These are phyloP conservation scores for Aspergillus incahuasiensis DNA, from an alignment of 495 filamentous ascomycete genomes.

Conservation along the genomic window DNA sequence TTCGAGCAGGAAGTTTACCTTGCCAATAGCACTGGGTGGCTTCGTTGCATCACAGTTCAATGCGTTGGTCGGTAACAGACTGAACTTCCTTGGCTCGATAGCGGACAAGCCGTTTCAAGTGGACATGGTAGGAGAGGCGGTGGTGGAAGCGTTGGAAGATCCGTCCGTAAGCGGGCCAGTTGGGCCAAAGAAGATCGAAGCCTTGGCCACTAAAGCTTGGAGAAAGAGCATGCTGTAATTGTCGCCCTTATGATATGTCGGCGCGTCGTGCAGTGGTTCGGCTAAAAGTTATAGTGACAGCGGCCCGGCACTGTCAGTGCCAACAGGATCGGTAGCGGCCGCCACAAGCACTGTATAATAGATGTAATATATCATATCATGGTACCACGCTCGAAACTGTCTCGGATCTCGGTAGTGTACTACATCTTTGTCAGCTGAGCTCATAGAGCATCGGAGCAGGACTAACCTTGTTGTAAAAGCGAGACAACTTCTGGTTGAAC, in stretches of 20 bases:
- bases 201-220: constrained; percentile 70
- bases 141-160: constrained; percentile 74
- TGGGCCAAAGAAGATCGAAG: constrained; percentile 64
- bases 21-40: constrained; percentile 74
- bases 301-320: background rate
- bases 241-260: background rate
- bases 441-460: background rate
- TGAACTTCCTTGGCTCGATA: constrained; percentile 71
- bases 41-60: constrained; percentile 68
- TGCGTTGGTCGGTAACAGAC: constrained; percentile 62
- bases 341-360: background rate
- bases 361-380: constrained; percentile 35
- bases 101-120: constrained; percentile 82
- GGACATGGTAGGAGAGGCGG: constrained; percentile 77
- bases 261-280: background rate
- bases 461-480: constrained; percentile 91
- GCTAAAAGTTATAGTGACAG: background rate
- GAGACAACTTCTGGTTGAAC: constrained; percentile 92
- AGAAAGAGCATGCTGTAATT: constrained; percentile 72
- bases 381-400: constrained; percentile 97
- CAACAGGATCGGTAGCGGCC: background rate
- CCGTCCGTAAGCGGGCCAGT: constrained; percentile 63
- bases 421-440: constrained; percentile 36
- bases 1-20: constrained; percentile 69
- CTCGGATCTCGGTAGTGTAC: constrained; percentile 95